Percentiles rank a stretch among this genome's conserved stretches.
Conservation (phyloP, 495 filamentous ascomycete genomes). For the Apodospora peruviana region DNA sequence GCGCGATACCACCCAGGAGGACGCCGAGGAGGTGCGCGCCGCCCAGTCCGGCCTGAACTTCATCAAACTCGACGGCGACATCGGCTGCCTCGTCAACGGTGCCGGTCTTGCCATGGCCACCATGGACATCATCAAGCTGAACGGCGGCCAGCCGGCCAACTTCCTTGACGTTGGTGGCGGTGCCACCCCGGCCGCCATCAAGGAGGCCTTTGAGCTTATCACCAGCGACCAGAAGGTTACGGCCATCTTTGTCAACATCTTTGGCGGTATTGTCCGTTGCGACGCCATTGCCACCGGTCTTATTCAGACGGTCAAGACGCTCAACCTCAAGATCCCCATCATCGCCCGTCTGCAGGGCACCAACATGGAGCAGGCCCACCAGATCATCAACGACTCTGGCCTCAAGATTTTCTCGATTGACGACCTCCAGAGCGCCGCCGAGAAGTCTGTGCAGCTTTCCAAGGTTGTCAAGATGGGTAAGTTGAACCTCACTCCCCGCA, state of each 20-base stretch:
- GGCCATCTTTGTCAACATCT: conserved; percentile 99
- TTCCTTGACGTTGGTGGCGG: conserved; percentile 98
- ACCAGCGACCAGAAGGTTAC: conserved; percentile 97
- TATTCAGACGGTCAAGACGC: conserved; percentile 86
- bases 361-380: conserved; percentile 94
- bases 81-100: conserved; percentile 98
- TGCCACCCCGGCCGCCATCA: conserved; percentile 93
- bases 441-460: conserved; percentile 97
- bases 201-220: conserved; percentile 96
- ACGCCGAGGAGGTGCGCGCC: conserved; percentile 94
- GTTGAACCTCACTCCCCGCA: conserved; percentile 22
- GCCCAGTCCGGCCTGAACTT: conserved; percentile 94
- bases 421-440: conserved; percentile 92
- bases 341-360: conserved; percentile 95
- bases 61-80: conserved; percentile 99
- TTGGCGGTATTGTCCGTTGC: conserved; percentile 96
- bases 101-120: conserved; percentile 99
- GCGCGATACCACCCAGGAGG: conserved; percentile 93
- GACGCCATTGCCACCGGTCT: conserved; percentile 96
- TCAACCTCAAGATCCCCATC: conserved; percentile 93
- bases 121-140: conserved; percentile 99
- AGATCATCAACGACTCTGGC: conserved; percentile 95
- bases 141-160: conserved; percentile 93
- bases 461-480: conserved; percentile 97
- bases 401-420: conserved; percentile 99